phyloP scores from a whole-genome alignment of 2,329 filamentous ascomycete genomes.

The Stenocarpella maydis region DNA sequence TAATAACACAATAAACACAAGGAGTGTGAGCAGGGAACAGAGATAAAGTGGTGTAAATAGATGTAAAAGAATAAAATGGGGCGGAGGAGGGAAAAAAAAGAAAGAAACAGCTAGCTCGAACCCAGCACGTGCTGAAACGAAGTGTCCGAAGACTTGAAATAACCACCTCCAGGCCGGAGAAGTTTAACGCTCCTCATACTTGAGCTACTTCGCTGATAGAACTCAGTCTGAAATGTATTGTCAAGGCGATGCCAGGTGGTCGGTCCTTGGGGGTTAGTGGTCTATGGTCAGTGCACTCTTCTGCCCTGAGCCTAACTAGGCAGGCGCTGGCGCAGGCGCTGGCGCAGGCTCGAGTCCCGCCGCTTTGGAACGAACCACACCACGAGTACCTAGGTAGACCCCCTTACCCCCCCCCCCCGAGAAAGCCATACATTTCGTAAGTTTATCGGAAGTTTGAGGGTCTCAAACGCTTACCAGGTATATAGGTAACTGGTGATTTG shows the following conservation, averaged over 20 bases:
- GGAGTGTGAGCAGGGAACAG: not conserved
- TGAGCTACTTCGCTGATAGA: slow-evolving; percentile 8
- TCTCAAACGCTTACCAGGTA: no score
- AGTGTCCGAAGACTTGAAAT: slow-evolving; percentile 7
- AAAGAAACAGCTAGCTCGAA: not conserved
- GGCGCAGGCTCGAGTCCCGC: not conserved
- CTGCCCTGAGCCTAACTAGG: not conserved
- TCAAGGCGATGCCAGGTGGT: not conserved
- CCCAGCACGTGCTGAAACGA: not conserved
- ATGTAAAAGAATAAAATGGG: not conserved
- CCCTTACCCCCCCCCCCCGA: no score
- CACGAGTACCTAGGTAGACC: no score
- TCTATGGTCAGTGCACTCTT: not conserved
- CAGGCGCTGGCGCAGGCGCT: not conserved
- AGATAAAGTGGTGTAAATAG: not conserved
- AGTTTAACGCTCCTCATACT: no score
- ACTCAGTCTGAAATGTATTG: not conserved
- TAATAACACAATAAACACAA: no score
- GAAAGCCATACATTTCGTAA: no score
- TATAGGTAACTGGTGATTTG: no score
- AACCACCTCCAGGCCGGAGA: no score
- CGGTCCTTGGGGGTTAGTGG: not conserved
- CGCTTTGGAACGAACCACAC: no score
- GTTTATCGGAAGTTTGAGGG: no score
- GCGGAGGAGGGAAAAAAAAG: not conserved